Evolutionary conservation across 306 rosid species (phyloP).

Genomic region (Cyamopsis tetragonoloba): DNA sequence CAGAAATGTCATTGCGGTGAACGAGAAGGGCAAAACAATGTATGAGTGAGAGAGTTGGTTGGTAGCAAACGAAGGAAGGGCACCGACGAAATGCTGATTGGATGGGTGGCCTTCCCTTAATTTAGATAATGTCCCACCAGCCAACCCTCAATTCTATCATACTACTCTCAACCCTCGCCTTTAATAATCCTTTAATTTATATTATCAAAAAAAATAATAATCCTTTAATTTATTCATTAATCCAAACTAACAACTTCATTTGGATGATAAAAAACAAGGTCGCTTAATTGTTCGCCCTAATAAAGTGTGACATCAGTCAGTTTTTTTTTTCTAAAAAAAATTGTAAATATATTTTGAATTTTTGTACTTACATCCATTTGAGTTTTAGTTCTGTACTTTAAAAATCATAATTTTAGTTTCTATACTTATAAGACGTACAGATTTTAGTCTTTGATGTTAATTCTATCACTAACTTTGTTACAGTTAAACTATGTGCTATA

Average conservation of each 20-base stretch:
- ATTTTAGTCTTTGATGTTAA: too few species aligned
- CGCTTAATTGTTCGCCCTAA: not conserved
- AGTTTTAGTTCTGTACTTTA: too few species aligned
- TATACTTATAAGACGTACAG: too few species aligned
- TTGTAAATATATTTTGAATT: not conserved
- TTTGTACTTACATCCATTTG: too few species aligned
- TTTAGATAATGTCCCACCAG: constrained; percentile 41
- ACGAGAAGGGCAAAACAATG: constrained; percentile 5
- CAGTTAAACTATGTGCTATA: too few species aligned
- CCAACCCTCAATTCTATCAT: constrained; percentile 2
- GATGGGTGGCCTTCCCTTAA: constrained; percentile 45
- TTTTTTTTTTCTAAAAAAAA: not conserved
- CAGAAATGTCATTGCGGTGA: not conserved
- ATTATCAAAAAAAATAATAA: too few species aligned
- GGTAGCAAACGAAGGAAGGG: constrained; percentile 45
- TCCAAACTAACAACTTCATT: not conserved
- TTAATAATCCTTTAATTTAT: too few species aligned
- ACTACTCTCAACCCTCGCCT: not conserved
- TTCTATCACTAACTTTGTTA: too few species aligned
- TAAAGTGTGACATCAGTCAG: too few species aligned
- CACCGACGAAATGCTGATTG: constrained; percentile 81
- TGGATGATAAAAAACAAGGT: not conserved
- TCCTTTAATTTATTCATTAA: not conserved
- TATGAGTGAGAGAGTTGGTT: constrained; percentile 37
- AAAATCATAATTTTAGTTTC: too few species aligned